A percentile compares a stretch with the other conserved stretches of the same genome.
Conservation (phyloP, 1,284 basidiomycete species). For the Malassezia restricta region DNA sequence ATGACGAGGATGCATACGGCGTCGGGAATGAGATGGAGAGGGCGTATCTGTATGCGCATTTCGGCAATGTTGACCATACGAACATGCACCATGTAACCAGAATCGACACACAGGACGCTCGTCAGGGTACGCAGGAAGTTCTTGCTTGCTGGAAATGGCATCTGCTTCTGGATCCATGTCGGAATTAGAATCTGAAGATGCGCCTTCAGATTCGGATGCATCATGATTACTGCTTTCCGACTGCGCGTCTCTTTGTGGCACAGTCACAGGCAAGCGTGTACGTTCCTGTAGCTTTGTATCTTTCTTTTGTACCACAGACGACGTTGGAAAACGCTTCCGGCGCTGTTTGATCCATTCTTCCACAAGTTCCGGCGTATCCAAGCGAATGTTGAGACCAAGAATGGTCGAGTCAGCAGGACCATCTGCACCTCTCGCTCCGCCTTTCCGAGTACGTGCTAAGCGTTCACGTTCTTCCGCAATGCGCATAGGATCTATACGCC, state of each 20-base stretch:
- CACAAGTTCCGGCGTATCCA: slow-evolving; percentile 38
- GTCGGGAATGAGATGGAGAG: slow-evolving; percentile 19
- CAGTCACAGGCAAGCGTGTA: neutral
- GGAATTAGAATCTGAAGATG: neutral
- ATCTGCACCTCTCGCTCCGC: slow-evolving; percentile 18
- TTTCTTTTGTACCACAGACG: slow-evolving; percentile 28
- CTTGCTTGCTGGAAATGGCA: slow-evolving; percentile 16
- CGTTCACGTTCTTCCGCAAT: slow-evolving; percentile 31
- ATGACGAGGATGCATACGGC: slow-evolving; percentile 19
- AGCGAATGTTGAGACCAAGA: slow-evolving; percentile 38
- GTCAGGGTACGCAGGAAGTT: neutral
- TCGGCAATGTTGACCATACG: neutral
- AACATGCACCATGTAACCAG: too few relatives aligned
- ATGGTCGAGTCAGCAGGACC: slow-evolving; percentile 35
- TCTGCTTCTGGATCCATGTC: slow-evolving; percentile 10
- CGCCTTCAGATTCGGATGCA: neutral
- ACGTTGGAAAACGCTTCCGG: slow-evolving; percentile 39
- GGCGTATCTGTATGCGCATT: neutral
- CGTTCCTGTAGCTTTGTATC: slow-evolving; percentile 19
- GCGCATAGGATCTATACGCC: slow-evolving; percentile 32
- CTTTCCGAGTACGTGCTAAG: slow-evolving; percentile 12
- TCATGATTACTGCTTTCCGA: neutral
- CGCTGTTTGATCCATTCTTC: slow-evolving; percentile 42
- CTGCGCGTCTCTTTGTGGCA: neutral
- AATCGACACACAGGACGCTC: neutral